These are phyloP conservation scores for Kwoniella europaea DNA, from an alignment of 768 basidiomycete genomes.

Conservation along the genomic window DNA sequence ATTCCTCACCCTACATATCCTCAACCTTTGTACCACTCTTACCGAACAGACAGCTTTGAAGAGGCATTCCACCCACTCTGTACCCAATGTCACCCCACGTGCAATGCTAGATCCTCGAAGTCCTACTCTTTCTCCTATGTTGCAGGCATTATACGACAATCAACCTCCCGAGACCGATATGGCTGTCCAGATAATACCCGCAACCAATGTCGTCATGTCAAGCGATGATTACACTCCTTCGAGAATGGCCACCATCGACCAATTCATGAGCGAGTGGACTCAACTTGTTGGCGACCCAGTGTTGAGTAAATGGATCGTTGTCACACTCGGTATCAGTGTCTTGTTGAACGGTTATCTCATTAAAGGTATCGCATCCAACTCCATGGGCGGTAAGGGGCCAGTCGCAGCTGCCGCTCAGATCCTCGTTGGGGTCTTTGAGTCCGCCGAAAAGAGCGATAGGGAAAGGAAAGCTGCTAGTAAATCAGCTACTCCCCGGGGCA, in stretches of 20 bases:
- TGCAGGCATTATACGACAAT: constrained; percentile 65
- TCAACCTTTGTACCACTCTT: constrained; percentile 91
- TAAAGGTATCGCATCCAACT: constrained; percentile 64
- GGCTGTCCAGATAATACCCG: constrained; percentile 49
- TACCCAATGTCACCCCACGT: constrained; percentile 34
- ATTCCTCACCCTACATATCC: constrained; percentile 86
- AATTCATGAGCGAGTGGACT: constrained; percentile 90
- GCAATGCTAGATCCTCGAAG: constrained; percentile 69
- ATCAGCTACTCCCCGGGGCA: constrained; percentile 29
- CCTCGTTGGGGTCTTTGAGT: constrained; percentile 56
- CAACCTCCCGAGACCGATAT: constrained; percentile 50
- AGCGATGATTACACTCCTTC: constrained; percentile 37
- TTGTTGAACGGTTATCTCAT: constrained; percentile 90
- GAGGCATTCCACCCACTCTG: constrained; percentile 60
- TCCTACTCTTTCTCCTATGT: constrained; percentile 66
- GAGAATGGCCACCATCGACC: constrained; percentile 68
- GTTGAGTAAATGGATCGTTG: constrained; percentile 91
- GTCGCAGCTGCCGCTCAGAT: constrained; percentile 60
- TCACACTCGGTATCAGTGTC: constrained; percentile 81
- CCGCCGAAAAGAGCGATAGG: constrained; percentile 32
- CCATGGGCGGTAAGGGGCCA: constrained; percentile 58
- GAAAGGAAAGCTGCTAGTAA: constrained; percentile 36
- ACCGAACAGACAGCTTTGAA: constrained; percentile 69
- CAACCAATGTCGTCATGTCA: constrained; percentile 48
- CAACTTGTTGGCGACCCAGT: constrained; percentile 90